Conservation (phyloP, 768 basidiomycete genomes). For the Lactarius deliciosus region DNA sequence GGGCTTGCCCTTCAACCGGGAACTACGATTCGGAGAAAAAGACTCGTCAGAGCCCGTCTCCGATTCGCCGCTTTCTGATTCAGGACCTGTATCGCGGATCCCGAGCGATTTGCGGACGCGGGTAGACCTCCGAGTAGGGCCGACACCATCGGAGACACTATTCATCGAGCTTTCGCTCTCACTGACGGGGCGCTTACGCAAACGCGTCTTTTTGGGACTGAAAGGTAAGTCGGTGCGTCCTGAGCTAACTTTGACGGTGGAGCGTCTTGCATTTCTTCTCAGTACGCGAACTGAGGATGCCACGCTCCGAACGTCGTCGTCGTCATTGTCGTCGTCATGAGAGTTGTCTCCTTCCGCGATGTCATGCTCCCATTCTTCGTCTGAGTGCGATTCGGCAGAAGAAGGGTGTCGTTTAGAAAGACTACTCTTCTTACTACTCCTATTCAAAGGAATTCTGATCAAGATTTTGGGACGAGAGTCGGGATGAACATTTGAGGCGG, state of each 20-base stretch:
- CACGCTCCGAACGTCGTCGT: slow-evolving; percentile 23
- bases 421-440: slow-evolving; percentile 23
- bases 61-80: slow-evolving; percentile 31
- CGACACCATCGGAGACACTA: slow-evolving; percentile 24
- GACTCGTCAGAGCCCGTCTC: slow-evolving; percentile 16
- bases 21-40: slow-evolving; percentile 43
- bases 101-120: slow-evolving; percentile 44
- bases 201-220: slow-evolving; percentile 64
- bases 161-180: slow-evolving; percentile 41
- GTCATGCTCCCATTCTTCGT: slow-evolving; percentile 38
- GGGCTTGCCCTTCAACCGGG: slow-evolving; percentile 22
- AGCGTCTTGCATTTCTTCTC: slow-evolving; percentile 27
- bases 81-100: slow-evolving; percentile 36
- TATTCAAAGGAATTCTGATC: slow-evolving; percentile 34
- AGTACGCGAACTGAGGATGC: slow-evolving; percentile 14
- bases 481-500: slow-evolving; percentile 56
- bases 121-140: slow-evolving; percentile 47
- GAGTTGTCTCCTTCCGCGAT: slow-evolving; percentile 26
- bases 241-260: slow-evolving; percentile 18
- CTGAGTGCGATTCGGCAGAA: slow-evolving; percentile 31
- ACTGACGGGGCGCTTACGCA: slow-evolving; percentile 38
- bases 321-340: slow-evolving; percentile 20
- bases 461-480: slow-evolving; percentile 50
- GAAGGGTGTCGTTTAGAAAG: slow-evolving; percentile 8
- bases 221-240: slow-evolving; percentile 51